Evolutionary conservation across 495 filamentous ascomycete species (phyloP).

Genomic region (Aspergillus saccharolyticus): DNA sequence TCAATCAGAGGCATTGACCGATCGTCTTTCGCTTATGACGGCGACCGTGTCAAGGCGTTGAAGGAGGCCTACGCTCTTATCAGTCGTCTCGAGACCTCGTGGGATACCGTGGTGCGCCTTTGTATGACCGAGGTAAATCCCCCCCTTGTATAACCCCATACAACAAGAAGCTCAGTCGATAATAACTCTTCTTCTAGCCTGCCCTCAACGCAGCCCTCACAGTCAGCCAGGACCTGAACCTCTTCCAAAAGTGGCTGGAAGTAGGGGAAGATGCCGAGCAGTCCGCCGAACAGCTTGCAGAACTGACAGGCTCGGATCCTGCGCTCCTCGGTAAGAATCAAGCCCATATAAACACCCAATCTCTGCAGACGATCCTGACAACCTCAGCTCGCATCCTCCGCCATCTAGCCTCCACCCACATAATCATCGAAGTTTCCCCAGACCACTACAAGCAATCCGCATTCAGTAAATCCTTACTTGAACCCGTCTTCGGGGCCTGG

Average conservation of each 20-base stretch:
- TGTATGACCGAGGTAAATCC: background rate
- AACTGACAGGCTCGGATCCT: background rate
- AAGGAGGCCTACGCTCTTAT: constrained; percentile 3
- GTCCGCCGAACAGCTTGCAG: background rate
- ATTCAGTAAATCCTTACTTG: constrained; percentile 4
- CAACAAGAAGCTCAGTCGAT: too few species aligned
- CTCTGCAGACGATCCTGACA: background rate
- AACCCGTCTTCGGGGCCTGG: constrained; percentile 8
- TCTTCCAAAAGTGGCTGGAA: constrained; percentile 8
- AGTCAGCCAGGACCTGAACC: background rate
- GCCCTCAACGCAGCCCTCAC: constrained; percentile 3
- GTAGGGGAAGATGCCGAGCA: background rate
- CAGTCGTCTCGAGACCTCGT: constrained; percentile 4
- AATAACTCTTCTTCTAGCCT: background rate
- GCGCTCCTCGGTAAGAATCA: background rate
- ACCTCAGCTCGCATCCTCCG: background rate
- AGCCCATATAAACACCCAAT: background rate
- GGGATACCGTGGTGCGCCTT: constrained; percentile 3
- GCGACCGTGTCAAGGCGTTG: constrained; percentile 2
- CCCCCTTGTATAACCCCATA: background rate
- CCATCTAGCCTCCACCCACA: background rate
- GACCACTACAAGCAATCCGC: background rate
- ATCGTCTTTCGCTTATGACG: background rate
- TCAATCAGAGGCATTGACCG: background rate
- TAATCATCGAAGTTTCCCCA: background rate